These are phyloP conservation scores for Blastocystis sp. DNA, from an alignment of 352 stramenopile species.

Conservation along the genomic window DNA sequence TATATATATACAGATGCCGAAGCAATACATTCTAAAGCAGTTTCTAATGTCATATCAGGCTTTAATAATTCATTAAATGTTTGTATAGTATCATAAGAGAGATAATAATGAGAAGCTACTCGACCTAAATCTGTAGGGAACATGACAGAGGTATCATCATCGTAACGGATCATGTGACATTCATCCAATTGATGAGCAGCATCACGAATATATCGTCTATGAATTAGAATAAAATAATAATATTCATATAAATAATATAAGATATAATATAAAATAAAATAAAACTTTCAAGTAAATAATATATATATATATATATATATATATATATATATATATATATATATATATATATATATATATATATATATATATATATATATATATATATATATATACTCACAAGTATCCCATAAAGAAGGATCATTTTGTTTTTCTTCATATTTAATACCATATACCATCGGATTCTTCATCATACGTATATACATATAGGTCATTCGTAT, in stretches of 20 bases:
- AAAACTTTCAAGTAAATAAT: too few relatives aligned
- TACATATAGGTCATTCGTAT: constrained; percentile 95
- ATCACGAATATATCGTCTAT: constrained; percentile 43
- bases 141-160: constrained; percentile 61
- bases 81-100: constrained; percentile 83
- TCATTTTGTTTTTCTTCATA: constrained; percentile 69
- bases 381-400: too few relatives aligned
- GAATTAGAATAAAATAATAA: not conserved
- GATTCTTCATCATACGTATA: constrained; percentile 90
- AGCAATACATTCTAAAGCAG: too few relatives aligned
- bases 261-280: too few relatives aligned
- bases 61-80: constrained; percentile 82
- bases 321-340: not conserved
- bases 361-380: not conserved
- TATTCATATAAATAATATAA: too few relatives aligned
- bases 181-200: constrained; percentile 47
- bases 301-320: too few relatives aligned
- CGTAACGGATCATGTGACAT: constrained; percentile 59
- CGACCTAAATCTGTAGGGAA: constrained; percentile 74
- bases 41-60: constrained; percentile 42
- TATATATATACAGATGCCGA: too few relatives aligned
- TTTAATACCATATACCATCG: constrained; percentile 83
- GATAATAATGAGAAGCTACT: constrained; percentile 96
- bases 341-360: not conserved
- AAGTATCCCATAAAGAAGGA: constrained; percentile 53